Percentiles rank a stretch among this genome's conserved stretches.
phyloP scores from a whole-genome alignment of 1,284 basidiomycete genomes.

The Ustilago nuda region DNA sequence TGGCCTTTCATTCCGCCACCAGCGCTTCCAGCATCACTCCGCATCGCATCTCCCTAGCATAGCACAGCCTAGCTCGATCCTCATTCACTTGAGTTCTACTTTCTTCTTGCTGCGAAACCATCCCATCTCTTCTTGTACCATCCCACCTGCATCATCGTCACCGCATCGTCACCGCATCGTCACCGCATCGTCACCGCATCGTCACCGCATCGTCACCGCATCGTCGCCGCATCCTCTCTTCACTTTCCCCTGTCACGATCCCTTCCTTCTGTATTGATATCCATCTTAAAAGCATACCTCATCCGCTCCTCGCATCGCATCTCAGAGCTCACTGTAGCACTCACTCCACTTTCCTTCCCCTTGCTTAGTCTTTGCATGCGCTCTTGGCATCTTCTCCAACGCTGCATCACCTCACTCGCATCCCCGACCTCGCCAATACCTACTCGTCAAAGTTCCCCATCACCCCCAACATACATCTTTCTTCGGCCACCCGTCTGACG shows the following conservation, averaged over 20 bases:
- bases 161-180: constrained; percentile 3
- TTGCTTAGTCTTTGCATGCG: background rate
- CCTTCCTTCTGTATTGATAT: constrained; percentile 1
- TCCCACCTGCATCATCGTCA: constrained; percentile 10
- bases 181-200: constrained; percentile 8
- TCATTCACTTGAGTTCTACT: background rate
- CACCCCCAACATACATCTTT: background rate
- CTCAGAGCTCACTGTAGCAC: constrained; percentile 1
- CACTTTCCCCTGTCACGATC: background rate
- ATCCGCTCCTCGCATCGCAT: constrained; percentile 24
- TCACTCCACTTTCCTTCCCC: constrained; percentile 3
- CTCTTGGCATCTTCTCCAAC: constrained; percentile 5
- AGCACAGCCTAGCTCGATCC: constrained; percentile 5
- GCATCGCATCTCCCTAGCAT: constrained; percentile 17
- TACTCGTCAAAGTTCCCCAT: background rate
- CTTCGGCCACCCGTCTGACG: background rate
- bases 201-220: constrained; percentile 5
- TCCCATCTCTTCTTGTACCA: background rate
- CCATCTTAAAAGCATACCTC: constrained; percentile 18
- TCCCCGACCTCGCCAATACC: background rate
- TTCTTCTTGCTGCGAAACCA: constrained; percentile 1
- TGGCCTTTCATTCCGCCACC: background rate
- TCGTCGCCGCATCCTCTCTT: background rate
- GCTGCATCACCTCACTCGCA: background rate
- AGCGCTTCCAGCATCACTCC: constrained; percentile 4